Evolutionary conservation across 2,329 filamentous ascomycete species (phyloP).

Genomic region (Hypoxylon sp.): DNA sequence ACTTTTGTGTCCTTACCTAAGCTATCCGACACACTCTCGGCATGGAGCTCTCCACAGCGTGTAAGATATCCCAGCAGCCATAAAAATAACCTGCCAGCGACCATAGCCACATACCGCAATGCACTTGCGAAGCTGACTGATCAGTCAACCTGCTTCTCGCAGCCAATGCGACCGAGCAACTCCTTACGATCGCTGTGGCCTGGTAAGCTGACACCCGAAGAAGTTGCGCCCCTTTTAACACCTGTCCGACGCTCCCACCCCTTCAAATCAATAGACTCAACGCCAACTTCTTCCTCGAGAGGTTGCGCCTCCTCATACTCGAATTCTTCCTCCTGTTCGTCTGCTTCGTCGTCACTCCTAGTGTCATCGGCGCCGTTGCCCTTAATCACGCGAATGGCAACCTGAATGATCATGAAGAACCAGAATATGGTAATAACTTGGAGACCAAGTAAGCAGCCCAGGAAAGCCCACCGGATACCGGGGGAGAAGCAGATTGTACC

Average conservation of each 20-base stretch:
- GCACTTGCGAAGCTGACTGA: slow-evolving; percentile 16
- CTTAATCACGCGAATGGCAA: slow-evolving; percentile 82
- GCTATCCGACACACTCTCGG: slow-evolving; percentile 27
- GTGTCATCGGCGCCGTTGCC: slow-evolving; percentile 85
- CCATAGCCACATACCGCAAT: slow-evolving; percentile 9
- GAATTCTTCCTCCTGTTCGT: slow-evolving; percentile 67
- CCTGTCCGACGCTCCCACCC: slow-evolving; percentile 70
- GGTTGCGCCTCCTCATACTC: slow-evolving; percentile 67
- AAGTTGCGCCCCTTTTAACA: slow-evolving; percentile 65
- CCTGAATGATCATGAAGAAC: slow-evolving; percentile 89
- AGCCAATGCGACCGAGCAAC: slow-evolving; percentile 83
- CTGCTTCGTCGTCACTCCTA: slow-evolving; percentile 88
- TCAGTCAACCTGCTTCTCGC: slow-evolving; percentile 77
- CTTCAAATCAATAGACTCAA: slow-evolving; percentile 76
- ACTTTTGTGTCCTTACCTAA: slow-evolving; percentile 38
- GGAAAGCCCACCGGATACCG: slow-evolving; percentile 80
- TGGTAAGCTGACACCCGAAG: slow-evolving; percentile 73
- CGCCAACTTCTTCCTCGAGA: slow-evolving; percentile 80
- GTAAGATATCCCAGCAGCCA: slow-evolving; percentile 22
- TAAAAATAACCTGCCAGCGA: slow-evolving; percentile 22
- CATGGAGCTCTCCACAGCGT: slow-evolving; percentile 6
- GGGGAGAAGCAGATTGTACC: slow-evolving; percentile 85
- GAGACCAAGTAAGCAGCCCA: slow-evolving; percentile 80
- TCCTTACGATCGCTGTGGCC: slow-evolving; percentile 84
- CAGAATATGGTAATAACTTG: slow-evolving; percentile 86